Conservation (phyloP, 768 basidiomycete genomes). For the Mycena leptocephala region DNA sequence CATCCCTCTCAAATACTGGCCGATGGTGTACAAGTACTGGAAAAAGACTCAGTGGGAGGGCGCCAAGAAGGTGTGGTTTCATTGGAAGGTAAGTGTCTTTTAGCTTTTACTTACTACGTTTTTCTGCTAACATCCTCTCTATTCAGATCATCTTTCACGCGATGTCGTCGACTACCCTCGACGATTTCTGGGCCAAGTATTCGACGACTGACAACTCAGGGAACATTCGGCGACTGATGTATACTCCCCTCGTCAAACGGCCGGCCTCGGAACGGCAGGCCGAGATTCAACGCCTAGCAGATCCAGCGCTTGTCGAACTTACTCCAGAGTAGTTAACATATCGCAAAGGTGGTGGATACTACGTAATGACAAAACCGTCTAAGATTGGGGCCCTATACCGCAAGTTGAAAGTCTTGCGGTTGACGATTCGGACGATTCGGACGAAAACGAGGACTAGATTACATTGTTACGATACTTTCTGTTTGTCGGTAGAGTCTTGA, state of each 20-base stretch:
- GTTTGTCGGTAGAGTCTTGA: too few species aligned
- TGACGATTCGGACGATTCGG: neutral
- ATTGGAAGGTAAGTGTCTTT: constrained; percentile 43
- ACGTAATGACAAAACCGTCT: neutral
- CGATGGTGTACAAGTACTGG: constrained; percentile 40
- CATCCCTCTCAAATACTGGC: constrained; percentile 44
- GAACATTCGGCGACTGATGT: neutral
- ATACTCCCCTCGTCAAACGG: neutral
- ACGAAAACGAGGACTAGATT: neutral
- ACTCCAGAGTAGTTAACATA: constrained; percentile 5
- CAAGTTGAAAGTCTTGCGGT: neutral
- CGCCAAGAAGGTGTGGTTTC: constrained; percentile 40
- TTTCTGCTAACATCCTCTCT: neutral
- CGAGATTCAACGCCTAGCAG: neutral
- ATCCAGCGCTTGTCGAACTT: neutral
- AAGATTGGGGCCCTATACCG: constrained; percentile 14
- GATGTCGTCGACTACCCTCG: neutral
- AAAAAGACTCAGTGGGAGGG: constrained; percentile 42
- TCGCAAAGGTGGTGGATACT: neutral
- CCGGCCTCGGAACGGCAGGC: neutral
- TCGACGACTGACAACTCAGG: neutral
- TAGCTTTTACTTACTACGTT: neutral
- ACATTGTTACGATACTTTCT: neutral
- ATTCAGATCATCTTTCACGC: neutral
- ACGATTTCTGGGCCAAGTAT: neutral